Evolutionary conservation across 805 yeast genomes (phyloP).

Genomic region (Naumovozyma dairenensis): DNA sequence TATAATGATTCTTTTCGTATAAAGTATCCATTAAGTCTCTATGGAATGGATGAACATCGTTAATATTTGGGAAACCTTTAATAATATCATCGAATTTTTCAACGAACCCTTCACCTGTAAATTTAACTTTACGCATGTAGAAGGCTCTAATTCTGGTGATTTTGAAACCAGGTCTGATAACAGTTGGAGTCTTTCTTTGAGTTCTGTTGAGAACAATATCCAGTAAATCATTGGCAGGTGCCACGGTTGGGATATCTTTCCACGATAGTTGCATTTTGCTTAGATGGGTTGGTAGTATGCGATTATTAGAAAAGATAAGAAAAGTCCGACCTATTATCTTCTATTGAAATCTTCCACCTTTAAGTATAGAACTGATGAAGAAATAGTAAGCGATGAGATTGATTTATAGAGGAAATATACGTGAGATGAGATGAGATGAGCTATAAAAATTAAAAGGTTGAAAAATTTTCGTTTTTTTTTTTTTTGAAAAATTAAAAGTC

Average conservation of each 20-base stretch:
- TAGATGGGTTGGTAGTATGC: background rate
- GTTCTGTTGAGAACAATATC: conserved; percentile 96
- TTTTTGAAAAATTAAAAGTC: too few species aligned
- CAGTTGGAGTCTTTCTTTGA: conserved; percentile 99
- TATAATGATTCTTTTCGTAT: conserved; percentile 96
- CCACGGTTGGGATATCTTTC: conserved; percentile 96
- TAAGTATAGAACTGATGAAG: too few species aligned
- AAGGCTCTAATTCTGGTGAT: conserved; percentile 94
- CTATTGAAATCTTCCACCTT: too few species aligned
- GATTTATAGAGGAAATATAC: too few species aligned
- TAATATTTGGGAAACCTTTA: conserved; percentile 87
- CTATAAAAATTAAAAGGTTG: too few species aligned
- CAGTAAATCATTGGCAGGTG: conserved; percentile 83
- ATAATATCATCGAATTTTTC: conserved; percentile 85
- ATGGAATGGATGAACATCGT: conserved; percentile 97
- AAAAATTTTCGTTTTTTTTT: conserved; percentile 2
- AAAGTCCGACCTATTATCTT: too few species aligned
- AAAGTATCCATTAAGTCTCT: conserved; percentile 95
- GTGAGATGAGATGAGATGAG: conserved; percentile 19
- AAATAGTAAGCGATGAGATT: too few species aligned
- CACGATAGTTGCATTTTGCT: conserved; percentile 82
- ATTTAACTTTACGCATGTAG: conserved; percentile 96
- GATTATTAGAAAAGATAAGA: too few species aligned
- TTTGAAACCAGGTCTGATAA: conserved; percentile 90
- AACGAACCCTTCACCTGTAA: conserved; percentile 89